Percentiles rank a stretch among this genome's conserved stretches.
Conservation (phyloP, 179 eudicot genomes). For the Heliamphora pulchella region DNA sequence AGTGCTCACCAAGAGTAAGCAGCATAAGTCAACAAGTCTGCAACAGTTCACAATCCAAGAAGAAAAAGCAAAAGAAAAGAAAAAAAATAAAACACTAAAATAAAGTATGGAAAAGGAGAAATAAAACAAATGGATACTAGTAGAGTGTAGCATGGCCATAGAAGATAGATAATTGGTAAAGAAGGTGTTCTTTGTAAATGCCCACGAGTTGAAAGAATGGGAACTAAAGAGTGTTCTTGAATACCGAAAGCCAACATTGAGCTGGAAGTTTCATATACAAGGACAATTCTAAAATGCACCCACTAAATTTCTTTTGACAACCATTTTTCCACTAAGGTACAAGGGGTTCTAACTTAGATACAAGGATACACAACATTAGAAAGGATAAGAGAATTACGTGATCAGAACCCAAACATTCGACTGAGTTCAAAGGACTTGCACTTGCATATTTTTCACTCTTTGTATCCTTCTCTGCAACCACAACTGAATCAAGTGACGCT, state of each 20-base stretch:
- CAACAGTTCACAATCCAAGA: neutral
- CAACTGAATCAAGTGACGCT: conserved; percentile 59
- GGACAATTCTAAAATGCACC: too few relatives aligned
- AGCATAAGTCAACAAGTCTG: neutral
- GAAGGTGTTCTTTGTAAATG: neutral
- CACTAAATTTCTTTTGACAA: too few relatives aligned
- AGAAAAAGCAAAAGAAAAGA: neutral
- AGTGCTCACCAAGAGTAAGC: neutral
- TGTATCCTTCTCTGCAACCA: conserved; percentile 43
- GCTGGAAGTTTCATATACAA: neutral
- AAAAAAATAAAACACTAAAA: neutral
- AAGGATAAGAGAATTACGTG: conserved; percentile 34
- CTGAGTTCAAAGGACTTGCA: conserved; percentile 47
- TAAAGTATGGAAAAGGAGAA: neutral
- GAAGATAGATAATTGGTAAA: neutral
- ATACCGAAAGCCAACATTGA: neutral
- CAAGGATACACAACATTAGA: neutral
- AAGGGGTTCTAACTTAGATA: too few relatives aligned
- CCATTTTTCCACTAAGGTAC: too few relatives aligned
- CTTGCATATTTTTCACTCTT: conserved; percentile 46
- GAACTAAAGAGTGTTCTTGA: neutral
- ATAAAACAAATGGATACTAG: neutral
- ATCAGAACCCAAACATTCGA: conserved; percentile 53
- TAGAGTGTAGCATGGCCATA: neutral
- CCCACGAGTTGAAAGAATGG: neutral